A percentile compares a stretch with the other conserved stretches of the same genome.
These are phyloP conservation scores for Chloris gayana DNA, from an alignment of 176 grass and related monocot species.

Conservation along the genomic window DNA sequence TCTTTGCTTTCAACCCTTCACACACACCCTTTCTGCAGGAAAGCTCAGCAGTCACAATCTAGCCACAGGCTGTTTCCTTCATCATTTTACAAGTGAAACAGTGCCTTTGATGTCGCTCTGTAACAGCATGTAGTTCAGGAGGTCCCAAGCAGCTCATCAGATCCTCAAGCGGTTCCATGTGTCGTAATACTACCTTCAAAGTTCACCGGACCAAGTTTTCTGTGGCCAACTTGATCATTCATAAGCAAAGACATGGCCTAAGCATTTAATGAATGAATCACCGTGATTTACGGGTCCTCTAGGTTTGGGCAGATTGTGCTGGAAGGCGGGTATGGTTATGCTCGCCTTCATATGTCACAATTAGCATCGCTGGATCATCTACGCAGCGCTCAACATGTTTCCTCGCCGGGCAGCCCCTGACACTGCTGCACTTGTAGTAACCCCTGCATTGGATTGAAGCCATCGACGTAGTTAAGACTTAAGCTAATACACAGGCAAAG, in stretches of 20 bases:
- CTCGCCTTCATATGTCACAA: conserved; percentile 79
- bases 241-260: background rate
- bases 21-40: conserved; percentile 19
- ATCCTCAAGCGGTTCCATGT: conserved; percentile 28
- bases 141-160: conserved; percentile 43
- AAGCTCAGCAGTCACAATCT: conserved; percentile 16
- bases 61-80: conserved; percentile 23
- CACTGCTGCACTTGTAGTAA: conserved; percentile 93
- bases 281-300: background rate
- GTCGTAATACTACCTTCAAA: background rate
- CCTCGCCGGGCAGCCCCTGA: conserved; percentile 78
- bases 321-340: conserved; percentile 60
- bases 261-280: background rate
- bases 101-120: background rate
- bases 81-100: conserved; percentile 30
- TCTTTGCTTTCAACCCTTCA: conserved; percentile 35
- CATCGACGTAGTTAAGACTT: background rate
- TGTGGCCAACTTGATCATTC: background rate
- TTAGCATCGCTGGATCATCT: conserved; percentile 67
- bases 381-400: conserved; percentile 83
- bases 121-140: conserved; percentile 26
- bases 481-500: background rate
- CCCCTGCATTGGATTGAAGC: conserved; percentile 54
- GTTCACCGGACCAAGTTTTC: background rate
- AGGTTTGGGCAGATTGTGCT: conserved; percentile 50